Base-by-base conservation (phyloP, 768 basidiomycete genomes). In the Pluteus cervinus region DNA sequence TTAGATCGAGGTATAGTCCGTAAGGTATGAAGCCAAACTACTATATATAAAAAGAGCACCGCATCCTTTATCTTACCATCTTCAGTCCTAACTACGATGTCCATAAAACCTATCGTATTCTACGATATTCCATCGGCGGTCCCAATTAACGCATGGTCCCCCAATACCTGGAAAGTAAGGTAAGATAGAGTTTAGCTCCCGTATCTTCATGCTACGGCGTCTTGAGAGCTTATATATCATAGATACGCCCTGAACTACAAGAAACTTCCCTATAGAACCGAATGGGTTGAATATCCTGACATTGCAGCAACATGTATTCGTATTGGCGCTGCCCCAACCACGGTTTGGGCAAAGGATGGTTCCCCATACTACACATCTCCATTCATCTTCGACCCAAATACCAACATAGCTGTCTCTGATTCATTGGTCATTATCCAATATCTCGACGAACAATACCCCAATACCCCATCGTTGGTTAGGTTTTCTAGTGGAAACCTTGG, bases 241-340 rank as follows among this genome's bases (percentile, higher is more conserved):
- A 49, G 48, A 40, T 49, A 45, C 24, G 37, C 42, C 7, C 24
- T 49, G 20, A 49, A 46, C 29, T 46, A 36, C 45, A 48, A 51
- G 30, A 40, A 39, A 7, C 14, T 49, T 17, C 39, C 58, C 0
- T 66, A 64, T 51, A 58, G 55, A 43, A 69, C 69, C 4, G 52
- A 57, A 32, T 69, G 66, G 66, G 48, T 70, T 16, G 68, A 67
- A 36, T 63, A 52, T 38, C 61, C 65, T 1, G 63, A 73, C 36
- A 62, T 76, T 34, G 61, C 40, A 33, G 17, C 24, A 2, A 41
- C 42, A 30, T 44, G 47, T 44, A 52, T 48, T 29, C 52, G 54
- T 37, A 42, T 61, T 24, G 63, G 62, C n/a, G 57, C 58, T 1
- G 32, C 39, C 1, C 56, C 64, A 4, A 58, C 49, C 4, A 42